phyloP scores from a whole-genome alignment of 1,284 basidiomycete genomes.

The Cystobasidium slooffiae region DNA sequence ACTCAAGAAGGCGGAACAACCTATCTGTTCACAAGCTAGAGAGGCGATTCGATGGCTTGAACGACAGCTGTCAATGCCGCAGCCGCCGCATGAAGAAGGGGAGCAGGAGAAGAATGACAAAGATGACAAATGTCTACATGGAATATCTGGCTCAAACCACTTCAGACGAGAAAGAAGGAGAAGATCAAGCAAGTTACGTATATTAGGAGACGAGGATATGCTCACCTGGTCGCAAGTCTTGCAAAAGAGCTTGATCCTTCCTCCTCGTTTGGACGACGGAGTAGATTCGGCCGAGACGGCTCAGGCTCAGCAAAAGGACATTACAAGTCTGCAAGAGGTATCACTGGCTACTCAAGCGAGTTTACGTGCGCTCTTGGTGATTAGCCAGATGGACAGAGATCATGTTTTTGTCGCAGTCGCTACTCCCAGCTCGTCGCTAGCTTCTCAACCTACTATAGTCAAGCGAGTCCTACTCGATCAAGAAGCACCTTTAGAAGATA shows the following conservation, averaged over 20 bases:
- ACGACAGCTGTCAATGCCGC: not conserved
- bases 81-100: not conserved
- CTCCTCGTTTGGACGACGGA: not conserved
- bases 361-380: not conserved
- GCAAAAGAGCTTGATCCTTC: not conserved
- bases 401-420: not conserved
- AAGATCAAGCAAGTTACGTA: not conserved
- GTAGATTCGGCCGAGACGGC: not conserved
- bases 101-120: not conserved
- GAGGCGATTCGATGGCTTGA: conserved; percentile 21
- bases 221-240: not conserved
- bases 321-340: not conserved
- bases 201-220: not conserved
- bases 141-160: too few species aligned
- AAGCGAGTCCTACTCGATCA: conserved; percentile 1
- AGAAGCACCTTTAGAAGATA: not conserved
- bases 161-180: not conserved
- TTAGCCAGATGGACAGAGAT: not conserved
- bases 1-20: conserved; percentile 11
- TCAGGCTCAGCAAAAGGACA: not conserved
- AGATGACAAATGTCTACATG: not conserved
- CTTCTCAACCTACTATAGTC: not conserved
- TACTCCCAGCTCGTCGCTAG: not conserved
- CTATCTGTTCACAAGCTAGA: conserved; percentile 5
- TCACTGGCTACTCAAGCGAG: not conserved